Conservation (phyloP, 768 basidiomycete species). For the Trametes villosa region DNA sequence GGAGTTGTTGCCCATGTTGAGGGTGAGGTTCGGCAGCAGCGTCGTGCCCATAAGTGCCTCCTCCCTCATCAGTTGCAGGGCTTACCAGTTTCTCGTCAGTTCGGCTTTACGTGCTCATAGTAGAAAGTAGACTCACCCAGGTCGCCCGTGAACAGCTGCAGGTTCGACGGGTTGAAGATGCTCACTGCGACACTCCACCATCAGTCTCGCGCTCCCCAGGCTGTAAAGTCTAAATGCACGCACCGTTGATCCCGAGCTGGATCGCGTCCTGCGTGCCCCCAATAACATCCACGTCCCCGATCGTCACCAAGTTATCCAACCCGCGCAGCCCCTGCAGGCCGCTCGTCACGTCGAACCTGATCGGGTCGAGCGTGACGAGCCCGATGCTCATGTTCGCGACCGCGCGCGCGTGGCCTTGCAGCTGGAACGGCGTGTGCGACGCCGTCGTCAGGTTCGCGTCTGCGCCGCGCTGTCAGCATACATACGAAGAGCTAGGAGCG, state of each 20-base stretch:
- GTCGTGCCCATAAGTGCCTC: slow-evolving; percentile 61
- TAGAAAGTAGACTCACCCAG: slow-evolving; percentile 49
- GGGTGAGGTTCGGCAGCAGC: slow-evolving; percentile 60
- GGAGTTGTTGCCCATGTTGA: slow-evolving; percentile 64
- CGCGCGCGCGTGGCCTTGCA: slow-evolving; percentile 63
- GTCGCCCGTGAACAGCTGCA: slow-evolving; percentile 65
- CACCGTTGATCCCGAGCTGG: slow-evolving; percentile 61
- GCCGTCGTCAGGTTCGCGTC: slow-evolving; percentile 61
- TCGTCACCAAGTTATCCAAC: slow-evolving; percentile 56
- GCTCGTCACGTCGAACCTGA: slow-evolving; percentile 72
- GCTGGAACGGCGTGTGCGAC: slow-evolving; percentile 52
- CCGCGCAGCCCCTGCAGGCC: slow-evolving; percentile 63
- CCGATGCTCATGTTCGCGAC: slow-evolving; percentile 66
- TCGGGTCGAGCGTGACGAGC: slow-evolving; percentile 68
- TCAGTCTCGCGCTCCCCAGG: slow-evolving; percentile 3
- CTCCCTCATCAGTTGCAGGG: slow-evolving; percentile 57
- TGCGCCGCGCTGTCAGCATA: slow-evolving; percentile 27
- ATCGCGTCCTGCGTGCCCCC: slow-evolving; percentile 66
- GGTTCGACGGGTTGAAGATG: slow-evolving; percentile 70
- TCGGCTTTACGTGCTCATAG: not conserved
- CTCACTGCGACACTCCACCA: slow-evolving; percentile 45
- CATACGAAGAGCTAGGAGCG: no score
- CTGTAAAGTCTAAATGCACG: slow-evolving; percentile 7
- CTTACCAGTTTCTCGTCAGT: slow-evolving; percentile 36
- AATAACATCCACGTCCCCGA: slow-evolving; percentile 64